A percentile compares a stretch with the other conserved stretches of the same genome.
Evolutionary conservation across 2,329 filamentous ascomycete genomes (phyloP).

Genomic region (Pseudogymnoascus destructans): DNA sequence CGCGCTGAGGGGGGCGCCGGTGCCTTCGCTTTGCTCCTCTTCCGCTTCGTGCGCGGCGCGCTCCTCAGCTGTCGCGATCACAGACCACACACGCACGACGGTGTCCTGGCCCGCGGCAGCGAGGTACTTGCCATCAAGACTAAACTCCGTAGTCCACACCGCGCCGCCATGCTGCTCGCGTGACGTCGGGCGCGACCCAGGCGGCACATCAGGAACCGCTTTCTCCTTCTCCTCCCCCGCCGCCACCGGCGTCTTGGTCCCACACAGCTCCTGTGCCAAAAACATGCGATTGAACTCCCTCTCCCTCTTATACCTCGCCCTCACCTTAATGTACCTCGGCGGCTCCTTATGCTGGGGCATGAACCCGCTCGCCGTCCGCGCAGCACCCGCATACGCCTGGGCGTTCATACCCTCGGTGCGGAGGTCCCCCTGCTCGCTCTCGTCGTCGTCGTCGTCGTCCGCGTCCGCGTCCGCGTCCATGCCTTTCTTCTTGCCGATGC

Average conservation of each 20-base stretch:
- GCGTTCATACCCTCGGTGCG: constrained; percentile 73
- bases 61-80: constrained; percentile 72
- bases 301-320: constrained; percentile 64
- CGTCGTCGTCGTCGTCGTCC: constrained; percentile 42
- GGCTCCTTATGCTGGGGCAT: constrained; percentile 81
- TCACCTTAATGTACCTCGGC: constrained; percentile 80
- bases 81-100: constrained; percentile 76
- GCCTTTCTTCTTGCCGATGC: constrained; percentile 65
- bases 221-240: constrained; percentile 25
- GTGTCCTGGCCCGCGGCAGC: constrained; percentile 87
- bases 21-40: constrained; percentile 41
- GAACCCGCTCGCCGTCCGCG: constrained; percentile 42
- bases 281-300: constrained; percentile 80
- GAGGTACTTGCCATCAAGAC: constrained; percentile 77
- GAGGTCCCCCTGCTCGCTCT: constrained; percentile 54
- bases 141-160: constrained; percentile 88
- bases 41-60: constrained; percentile 60
- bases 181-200: constrained; percentile 12
- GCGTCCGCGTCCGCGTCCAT: constrained; percentile 35
- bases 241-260: constrained; percentile 33
- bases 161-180: constrained; percentile 38
- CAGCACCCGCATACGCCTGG: constrained; percentile 60
- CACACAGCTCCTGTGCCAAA: constrained; percentile 75
- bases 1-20: constrained; percentile 59
- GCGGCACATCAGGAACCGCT: constrained; percentile 20